These are phyloP conservation scores for Colletotrichum tamarilloi DNA, from an alignment of 2,329 filamentous ascomycete species.

Conservation along the genomic window DNA sequence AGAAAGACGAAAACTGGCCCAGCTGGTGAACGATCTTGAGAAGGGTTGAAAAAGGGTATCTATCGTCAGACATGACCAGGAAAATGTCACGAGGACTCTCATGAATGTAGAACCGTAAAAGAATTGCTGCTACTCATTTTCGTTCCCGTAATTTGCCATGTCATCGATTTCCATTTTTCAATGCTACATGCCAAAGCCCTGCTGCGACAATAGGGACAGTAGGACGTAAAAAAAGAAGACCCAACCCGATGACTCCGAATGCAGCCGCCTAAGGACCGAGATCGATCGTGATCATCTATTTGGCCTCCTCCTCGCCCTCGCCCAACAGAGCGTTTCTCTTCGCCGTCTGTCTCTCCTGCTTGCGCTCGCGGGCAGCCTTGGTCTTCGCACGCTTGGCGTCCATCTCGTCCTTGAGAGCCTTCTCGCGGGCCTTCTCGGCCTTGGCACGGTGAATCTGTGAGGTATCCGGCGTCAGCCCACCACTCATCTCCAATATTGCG, in stretches of 20 bases:
- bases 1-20: background rate
- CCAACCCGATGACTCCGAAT: slow-evolving; percentile 71
- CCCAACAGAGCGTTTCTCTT: slow-evolving; percentile 90
- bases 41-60: background rate
- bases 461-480: slow-evolving; percentile 3
- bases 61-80: background rate
- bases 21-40: background rate
- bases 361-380: slow-evolving; percentile 99
- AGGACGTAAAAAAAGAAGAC: slow-evolving; percentile 59
- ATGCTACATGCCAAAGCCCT: slow-evolving; percentile 68
- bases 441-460: slow-evolving; percentile 98
- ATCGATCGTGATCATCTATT: slow-evolving; percentile 57
- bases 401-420: slow-evolving; percentile 98
- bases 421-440: slow-evolving; percentile 98
- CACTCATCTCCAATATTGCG: slow-evolving; percentile 34
- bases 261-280: slow-evolving; percentile 63
- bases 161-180: slow-evolving; percentile 61
- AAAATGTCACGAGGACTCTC: background rate
- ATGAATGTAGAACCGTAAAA: slow-evolving; percentile 27
- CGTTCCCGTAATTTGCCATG: slow-evolving; percentile 36
- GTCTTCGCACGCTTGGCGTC: slow-evolving; percentile 99
- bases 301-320: slow-evolving; percentile 71
- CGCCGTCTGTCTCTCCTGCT: slow-evolving; percentile 88
- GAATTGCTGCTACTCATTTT: slow-evolving; percentile 37
- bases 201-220: slow-evolving; percentile 61